These are phyloP conservation scores for Tagetes erecta DNA, from an alignment of 129 eudicot genomes.

Conservation along the genomic window DNA sequence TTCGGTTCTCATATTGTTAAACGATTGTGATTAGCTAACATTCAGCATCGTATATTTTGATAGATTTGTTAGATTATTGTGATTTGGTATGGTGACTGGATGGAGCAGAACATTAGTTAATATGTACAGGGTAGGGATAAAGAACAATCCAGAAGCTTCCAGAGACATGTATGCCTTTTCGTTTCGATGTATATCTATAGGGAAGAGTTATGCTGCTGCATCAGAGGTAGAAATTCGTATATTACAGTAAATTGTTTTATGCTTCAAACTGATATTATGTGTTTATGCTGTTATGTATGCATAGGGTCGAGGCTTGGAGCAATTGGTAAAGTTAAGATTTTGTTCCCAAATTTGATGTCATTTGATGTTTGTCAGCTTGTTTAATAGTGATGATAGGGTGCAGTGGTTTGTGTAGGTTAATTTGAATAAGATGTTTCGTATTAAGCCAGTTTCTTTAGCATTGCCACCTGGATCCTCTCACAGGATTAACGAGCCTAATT, in stretches of 20 bases:
- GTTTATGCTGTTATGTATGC: neutral
- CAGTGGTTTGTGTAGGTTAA: conserved; percentile 25
- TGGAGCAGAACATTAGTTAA: conserved; percentile 30
- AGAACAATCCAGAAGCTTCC: neutral
- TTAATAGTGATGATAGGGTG: conserved; percentile 8
- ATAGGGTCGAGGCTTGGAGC: conserved; percentile 25
- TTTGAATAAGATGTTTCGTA: conserved; percentile 35
- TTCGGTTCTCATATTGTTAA: no score
- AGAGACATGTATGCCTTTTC: neutral
- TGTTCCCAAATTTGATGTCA: neutral
- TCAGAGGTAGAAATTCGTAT: conserved; percentile 20
- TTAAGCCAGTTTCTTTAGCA: conserved; percentile 29
- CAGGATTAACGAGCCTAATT: conserved; percentile 37
- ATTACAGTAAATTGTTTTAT: neutral
- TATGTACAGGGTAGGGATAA: conserved; percentile 20
- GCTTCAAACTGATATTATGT: neutral
- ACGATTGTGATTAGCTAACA: no score
- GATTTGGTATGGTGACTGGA: conserved; percentile 21
- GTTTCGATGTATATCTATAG: conserved; percentile 21
- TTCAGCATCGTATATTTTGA: no score
- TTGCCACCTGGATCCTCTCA: conserved; percentile 35
- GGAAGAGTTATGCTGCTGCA: conserved; percentile 16
- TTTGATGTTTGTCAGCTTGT: neutral
- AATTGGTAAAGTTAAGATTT: conserved; percentile 1
- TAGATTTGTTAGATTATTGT: conserved; percentile 17